Evolutionary conservation across 1,284 basidiomycete genomes (phyloP).

Genomic region (Tilletia walkeri): DNA sequence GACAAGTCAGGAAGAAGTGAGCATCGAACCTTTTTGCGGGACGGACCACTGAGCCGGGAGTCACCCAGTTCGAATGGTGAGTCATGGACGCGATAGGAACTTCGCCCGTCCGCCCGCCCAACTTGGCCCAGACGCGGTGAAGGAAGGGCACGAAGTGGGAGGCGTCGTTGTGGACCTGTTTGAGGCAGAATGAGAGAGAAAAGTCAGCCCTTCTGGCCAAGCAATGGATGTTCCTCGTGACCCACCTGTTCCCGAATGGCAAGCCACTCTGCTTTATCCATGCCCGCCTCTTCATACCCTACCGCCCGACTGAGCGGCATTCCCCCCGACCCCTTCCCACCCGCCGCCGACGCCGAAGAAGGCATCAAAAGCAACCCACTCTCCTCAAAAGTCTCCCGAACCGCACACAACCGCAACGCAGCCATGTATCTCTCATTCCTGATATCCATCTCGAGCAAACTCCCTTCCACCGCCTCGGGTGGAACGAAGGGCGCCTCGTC

Average conservation of each 20-base stretch:
- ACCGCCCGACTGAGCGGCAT: constrained; percentile 40
- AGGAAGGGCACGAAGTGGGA: constrained; percentile 40
- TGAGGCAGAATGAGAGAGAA: too few species aligned
- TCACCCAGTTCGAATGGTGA: constrained; percentile 49
- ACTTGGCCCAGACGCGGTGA: constrained; percentile 22
- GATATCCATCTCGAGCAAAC: constrained; percentile 22
- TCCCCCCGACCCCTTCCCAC: constrained; percentile 14
- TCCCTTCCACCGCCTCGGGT: background rate
- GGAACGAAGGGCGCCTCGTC: constrained; percentile 28
- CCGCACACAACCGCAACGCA: constrained; percentile 40
- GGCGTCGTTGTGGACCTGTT: constrained; percentile 43
- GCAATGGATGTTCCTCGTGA: background rate
- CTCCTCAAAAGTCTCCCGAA: constrained; percentile 51
- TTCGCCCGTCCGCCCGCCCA: background rate
- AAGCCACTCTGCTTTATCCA: constrained; percentile 39
- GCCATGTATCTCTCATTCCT: constrained; percentile 28
- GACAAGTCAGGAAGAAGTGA: constrained; percentile 46
- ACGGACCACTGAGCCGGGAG: constrained; percentile 40
- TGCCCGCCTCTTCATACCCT: constrained; percentile 39
- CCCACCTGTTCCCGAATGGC: constrained; percentile 33
- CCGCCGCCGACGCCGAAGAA: constrained; percentile 18
- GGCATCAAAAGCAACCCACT: constrained; percentile 44
- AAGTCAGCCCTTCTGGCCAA: background rate
- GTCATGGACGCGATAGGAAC: constrained; percentile 36
- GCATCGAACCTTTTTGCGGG: constrained; percentile 50